Conservation (phyloP, 768 basidiomycete genomes). For the Mycena belliarum region DNA sequence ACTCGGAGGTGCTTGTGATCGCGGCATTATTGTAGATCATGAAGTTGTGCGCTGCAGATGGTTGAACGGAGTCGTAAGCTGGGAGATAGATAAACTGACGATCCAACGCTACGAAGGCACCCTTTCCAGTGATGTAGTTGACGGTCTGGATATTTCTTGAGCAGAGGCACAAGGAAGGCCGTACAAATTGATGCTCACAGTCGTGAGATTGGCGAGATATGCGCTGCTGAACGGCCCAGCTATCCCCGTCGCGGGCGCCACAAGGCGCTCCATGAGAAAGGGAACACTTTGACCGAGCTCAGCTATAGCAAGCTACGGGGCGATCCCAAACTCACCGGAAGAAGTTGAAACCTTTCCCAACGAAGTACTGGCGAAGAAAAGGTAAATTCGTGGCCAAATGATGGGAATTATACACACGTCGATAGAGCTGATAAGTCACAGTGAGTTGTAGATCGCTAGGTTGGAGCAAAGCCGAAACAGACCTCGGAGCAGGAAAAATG, state of each 20-base stretch:
- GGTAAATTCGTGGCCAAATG: background rate
- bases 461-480: background rate
- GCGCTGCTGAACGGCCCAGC: constrained; percentile 53
- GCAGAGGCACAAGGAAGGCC: background rate
- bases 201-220: constrained; percentile 53
- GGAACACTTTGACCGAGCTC: constrained; percentile 34
- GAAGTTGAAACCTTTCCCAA: constrained; percentile 56
- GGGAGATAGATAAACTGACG: constrained; percentile 38
- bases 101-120: constrained; percentile 56
- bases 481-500: constrained; percentile 17
- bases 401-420: constrained; percentile 26
- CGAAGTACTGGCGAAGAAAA: constrained; percentile 51
- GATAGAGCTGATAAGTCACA: constrained; percentile 32
- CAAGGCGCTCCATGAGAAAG: constrained; percentile 59
- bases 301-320: background rate
- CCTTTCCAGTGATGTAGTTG: constrained; percentile 61
- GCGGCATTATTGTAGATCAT: constrained; percentile 57
- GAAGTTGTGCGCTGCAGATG: constrained; percentile 54
- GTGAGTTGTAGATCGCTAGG: background rate
- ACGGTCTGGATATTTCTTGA: constrained; percentile 42
- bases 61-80: background rate
- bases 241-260: constrained; percentile 52
- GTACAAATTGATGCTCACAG: constrained; percentile 29
- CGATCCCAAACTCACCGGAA: constrained; percentile 40
- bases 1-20: constrained; percentile 52